Base-by-base conservation (phyloP, 352 stramenopile species). In the Elongisporangium undulatum region DNA sequence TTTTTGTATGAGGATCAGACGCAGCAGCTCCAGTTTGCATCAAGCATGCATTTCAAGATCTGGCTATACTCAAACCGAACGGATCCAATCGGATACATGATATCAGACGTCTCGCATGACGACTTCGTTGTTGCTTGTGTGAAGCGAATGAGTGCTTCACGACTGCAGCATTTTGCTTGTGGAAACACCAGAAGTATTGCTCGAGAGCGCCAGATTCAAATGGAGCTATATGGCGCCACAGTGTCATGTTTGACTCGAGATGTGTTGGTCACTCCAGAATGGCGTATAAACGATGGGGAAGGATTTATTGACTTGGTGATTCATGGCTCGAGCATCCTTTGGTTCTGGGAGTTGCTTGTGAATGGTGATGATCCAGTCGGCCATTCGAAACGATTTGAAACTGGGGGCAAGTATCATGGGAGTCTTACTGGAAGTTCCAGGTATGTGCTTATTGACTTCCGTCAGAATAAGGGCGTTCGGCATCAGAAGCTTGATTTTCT, bases 361-460 rank as follows among this genome's bases (percentile, higher is more conserved):
- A 68, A 68, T 65, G 64, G 55, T 45, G 64, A 68, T 49, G 56
- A 65, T 54, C 45, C 29, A 56, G 50, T 67, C 24, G 51, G 19
- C 52, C 51, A 67, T 58, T 61, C 56, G 15, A 59, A 61, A 24
- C 60, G 60, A 67, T 62, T 64, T 64, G 55, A 64, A 68, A 61
- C 41, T 17, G 52, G 52, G 16, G 56, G 61, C 23, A 64, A 69
- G 49, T 69, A 63, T 39, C 38, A 68, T 60, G 29, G 57, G 34
- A 63, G 61, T 9, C 49, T 68, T 53, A 62, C 48, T 52, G 19
- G 51, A 53, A 56, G n/a, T 51, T 72, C 61, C 20, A 64, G 24
- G 20, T 72, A 72, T 62, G 65, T 72, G 49, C 65, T 72, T 23
- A 58, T 68, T 24, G 65, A 72, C 48, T 72, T 72, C 56, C 65